Conservation (phyloP, 1,139 yeast species). For the Saccharomyces pastorianus region DNA sequence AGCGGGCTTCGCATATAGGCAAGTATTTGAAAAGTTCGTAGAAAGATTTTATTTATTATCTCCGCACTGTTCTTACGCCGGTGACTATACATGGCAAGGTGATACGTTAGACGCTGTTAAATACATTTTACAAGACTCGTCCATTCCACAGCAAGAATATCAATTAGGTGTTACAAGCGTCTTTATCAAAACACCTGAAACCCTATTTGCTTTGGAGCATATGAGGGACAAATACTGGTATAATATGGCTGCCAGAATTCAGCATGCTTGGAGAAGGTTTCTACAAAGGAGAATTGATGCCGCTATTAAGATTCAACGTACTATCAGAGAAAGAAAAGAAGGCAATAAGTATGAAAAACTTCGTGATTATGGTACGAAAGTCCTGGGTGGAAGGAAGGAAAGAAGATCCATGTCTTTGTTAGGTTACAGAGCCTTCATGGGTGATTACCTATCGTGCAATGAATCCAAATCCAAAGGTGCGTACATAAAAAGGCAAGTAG, state of each 20-base stretch:
- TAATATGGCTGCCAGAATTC: conserved; percentile 95
- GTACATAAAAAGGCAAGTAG: conserved; percentile 57
- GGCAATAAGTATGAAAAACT: conserved; percentile 76
- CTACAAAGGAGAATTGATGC: conserved; percentile 77
- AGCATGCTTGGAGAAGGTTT: conserved; percentile 92
- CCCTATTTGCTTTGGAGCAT: conserved; percentile 89
- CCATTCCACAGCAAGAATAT: conserved; percentile 72
- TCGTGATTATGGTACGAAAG: conserved; percentile 71
- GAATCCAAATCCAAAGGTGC: conserved; percentile 65
- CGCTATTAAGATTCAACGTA: conserved; percentile 73
- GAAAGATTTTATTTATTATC: conserved; percentile 89
- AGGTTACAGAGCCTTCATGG: conserved; percentile 85
- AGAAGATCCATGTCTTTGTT: conserved; percentile 82
- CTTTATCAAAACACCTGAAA: conserved; percentile 94
- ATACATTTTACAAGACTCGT: conserved; percentile 70
- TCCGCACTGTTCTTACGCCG: conserved; percentile 90
- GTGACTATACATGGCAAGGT: conserved; percentile 94
- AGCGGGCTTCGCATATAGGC: conserved; percentile 98
- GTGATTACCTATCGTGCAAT: conserved; percentile 86
- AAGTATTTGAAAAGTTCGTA: conserved; percentile 94
- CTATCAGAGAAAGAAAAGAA: conserved; percentile 74
- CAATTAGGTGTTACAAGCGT: conserved; percentile 91
- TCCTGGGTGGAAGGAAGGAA: conserved; percentile 72
- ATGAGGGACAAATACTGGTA: conserved; percentile 98
- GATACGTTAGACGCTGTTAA: conserved; percentile 74